Evolutionary conservation across 352 stramenopile species (phyloP).

Genomic region (Sclerospora graminicola): DNA sequence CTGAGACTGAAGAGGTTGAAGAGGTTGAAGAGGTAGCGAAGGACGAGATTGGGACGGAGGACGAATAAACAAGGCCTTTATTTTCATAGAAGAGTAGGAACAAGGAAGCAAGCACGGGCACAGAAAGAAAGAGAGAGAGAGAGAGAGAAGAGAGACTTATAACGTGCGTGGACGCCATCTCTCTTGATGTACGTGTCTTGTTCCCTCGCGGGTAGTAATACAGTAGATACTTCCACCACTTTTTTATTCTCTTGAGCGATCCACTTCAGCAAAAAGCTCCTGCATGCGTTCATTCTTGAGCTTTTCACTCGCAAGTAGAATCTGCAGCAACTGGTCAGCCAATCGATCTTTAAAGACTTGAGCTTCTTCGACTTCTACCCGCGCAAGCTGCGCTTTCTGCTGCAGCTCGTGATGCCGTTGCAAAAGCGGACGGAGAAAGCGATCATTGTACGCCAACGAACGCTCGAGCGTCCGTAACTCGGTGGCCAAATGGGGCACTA

Average conservation of each 20-base stretch:
- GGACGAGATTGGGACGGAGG: slow-evolving; percentile 31
- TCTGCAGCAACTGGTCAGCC: slow-evolving; percentile 64
- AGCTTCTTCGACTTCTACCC: slow-evolving; percentile 58
- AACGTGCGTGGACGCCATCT: slow-evolving; percentile 15
- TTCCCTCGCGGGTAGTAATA: slow-evolving; percentile 29
- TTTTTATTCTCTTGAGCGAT: slow-evolving; percentile 17
- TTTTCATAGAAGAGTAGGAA: slow-evolving; percentile 9
- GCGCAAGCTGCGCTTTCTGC: slow-evolving; percentile 39
- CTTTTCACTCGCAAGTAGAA: slow-evolving; percentile 51
- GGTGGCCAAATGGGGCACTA: slow-evolving; percentile 44
- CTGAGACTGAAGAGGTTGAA: too few relatives aligned
- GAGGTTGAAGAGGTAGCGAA: slow-evolving; percentile 28
- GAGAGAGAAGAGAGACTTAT: slow-evolving; percentile 4
- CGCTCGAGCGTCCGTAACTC: slow-evolving; percentile 39
- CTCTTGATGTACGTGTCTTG: slow-evolving; percentile 16
- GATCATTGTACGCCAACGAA: slow-evolving; percentile 35
- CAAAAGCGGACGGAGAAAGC: slow-evolving; percentile 25
- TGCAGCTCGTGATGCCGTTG: slow-evolving; percentile 29
- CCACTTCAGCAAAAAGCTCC: slow-evolving; percentile 59
- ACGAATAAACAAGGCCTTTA: slow-evolving; percentile 22
- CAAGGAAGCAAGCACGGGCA: slow-evolving; percentile 19
- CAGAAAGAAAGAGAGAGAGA: slow-evolving; percentile 12
- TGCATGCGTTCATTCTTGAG: slow-evolving; percentile 71
- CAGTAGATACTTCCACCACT: slow-evolving; percentile 27
- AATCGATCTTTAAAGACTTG: slow-evolving; percentile 69